Evolutionary conservation across 768 basidiomycete genomes (phyloP).

Genomic region (Tylopilus sp.): DNA sequence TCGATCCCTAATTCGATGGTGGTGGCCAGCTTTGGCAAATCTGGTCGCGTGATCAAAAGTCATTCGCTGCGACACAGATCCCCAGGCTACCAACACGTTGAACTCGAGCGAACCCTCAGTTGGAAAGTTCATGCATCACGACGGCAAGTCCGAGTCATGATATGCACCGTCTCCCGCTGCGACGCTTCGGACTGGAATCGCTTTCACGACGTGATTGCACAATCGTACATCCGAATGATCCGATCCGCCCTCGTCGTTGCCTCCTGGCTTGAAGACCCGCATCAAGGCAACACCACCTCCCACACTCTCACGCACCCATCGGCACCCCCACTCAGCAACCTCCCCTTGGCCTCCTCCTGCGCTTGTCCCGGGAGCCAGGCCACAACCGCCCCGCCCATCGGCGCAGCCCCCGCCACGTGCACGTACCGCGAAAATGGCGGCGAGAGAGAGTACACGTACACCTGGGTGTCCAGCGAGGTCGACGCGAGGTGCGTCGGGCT

Average conservation of each 20-base stretch:
- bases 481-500: slow-evolving; percentile 65
- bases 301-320: slow-evolving; percentile 79
- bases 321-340: slow-evolving; percentile 69
- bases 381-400: slow-evolving; percentile 81
- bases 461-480: slow-evolving; percentile 88
- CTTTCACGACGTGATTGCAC: too few species aligned
- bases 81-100: too few species aligned
- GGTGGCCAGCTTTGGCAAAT: too few species aligned
- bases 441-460: slow-evolving; percentile 81
- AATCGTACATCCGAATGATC: not conserved
- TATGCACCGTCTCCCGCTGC: too few species aligned
- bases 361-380: slow-evolving; percentile 52
- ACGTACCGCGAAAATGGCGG: slow-evolving; percentile 66
- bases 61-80: too few species aligned
- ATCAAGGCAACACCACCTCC: slow-evolving; percentile 43
- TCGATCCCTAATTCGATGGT: too few species aligned
- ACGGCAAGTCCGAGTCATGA: too few species aligned
- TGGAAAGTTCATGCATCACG: too few species aligned
- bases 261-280: not conserved
- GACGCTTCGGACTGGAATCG: too few species aligned
- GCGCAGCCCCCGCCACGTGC: slow-evolving; percentile 79
- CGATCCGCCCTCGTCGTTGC: not conserved
- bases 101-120: too few species aligned
- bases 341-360: slow-evolving; percentile 36
- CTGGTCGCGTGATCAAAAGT: too few species aligned